Conservation (phyloP, 1,284 basidiomycete species). For the Ceratobasidium sp. region DNA sequence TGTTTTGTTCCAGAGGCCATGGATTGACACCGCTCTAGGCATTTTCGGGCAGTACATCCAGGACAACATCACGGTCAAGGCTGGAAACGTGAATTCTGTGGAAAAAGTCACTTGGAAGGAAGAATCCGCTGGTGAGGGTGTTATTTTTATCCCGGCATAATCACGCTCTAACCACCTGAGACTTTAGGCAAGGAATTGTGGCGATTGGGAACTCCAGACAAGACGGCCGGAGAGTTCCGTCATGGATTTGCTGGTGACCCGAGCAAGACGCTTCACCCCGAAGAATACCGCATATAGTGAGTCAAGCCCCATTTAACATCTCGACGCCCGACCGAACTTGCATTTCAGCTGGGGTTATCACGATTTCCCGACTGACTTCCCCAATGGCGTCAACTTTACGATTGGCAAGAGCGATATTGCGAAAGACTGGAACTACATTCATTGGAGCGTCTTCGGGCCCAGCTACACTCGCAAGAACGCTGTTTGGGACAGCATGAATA, state of each 20-base stretch:
- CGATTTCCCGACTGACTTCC: conserved; percentile 48
- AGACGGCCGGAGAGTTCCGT: conserved; percentile 46
- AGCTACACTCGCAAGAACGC: conserved; percentile 29
- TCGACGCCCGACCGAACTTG: not conserved
- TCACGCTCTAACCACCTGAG: not conserved
- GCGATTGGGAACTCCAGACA: conserved; percentile 47
- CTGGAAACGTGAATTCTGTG: conserved; percentile 41
- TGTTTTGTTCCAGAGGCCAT: not conserved
- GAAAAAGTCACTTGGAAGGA: conserved; percentile 44
- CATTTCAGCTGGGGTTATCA: conserved; percentile 45
- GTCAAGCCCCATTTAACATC: not conserved
- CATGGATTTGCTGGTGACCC: conserved; percentile 46
- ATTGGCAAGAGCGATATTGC: conserved; percentile 45
- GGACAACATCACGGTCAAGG: conserved; percentile 46
- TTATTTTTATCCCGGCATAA: not conserved
- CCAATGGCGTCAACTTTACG: conserved; percentile 46
- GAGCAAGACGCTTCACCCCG: conserved; percentile 44
- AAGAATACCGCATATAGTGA: conserved; percentile 46
- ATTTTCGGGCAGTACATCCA: conserved; percentile 48
- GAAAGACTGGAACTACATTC: conserved; percentile 47
- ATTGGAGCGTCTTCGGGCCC: conserved; percentile 46
- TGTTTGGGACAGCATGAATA: conserved; percentile 45
- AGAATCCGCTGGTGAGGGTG: conserved; percentile 44
- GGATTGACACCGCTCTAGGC: not conserved
- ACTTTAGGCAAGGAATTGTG: conserved; percentile 45